Evolutionary conservation across 2,329 filamentous ascomycete species (phyloP), one percentile per base, ranked within the genome.

Genomic region (Trichoderma oligosporum): DNA sequence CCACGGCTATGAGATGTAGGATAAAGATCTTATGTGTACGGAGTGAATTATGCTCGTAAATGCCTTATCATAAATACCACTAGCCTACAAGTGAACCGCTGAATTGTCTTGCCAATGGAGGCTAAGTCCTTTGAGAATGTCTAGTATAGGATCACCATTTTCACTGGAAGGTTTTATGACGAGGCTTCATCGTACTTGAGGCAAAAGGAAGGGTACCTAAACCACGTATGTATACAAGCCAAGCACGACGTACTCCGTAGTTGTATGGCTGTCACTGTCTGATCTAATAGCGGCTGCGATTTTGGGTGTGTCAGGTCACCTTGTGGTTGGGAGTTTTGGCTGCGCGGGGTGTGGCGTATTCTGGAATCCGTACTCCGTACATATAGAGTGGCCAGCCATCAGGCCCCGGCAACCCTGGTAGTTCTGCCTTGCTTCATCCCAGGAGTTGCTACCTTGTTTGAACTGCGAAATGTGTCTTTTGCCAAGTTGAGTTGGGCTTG

Each of bases 401-500:
- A 27, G 35, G n/a, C 45, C 36, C 29, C 29, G 20, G 56, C 16
- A 46, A 39, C 47, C 24, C n/a, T n/a, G n/a, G n/a, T n/a, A n/a
- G n/a, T n/a, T n/a, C n/a, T n/a, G 36, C 39, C 35, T 41, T 51
- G 45, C 11, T 33, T 39, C 25, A 35, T 33, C 24, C 42, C n/a
- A 22, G 46, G 24, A 52, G 42, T 31, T 47, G 46, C 38, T 16
- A 33, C 31, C 42, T 35, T 36, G 25, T 20, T 36, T 16, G 39
- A 35, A 56, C 11, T 29, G 29, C 29, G 46, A 25, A 38, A 18
- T 33, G 16, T 20, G 29, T 38, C 44, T 41, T 63, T 69, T 69
- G 63, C 70, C 69, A 64, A 70, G 66, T 69, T 54, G 52, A 70
- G 70, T 61, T 63, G 65, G 60, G 60, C 67, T 72, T 72, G 70